These are phyloP conservation scores for Dendrobium officinale DNA, from an alignment of 106 monocot genomes.

Conservation along the genomic window DNA sequence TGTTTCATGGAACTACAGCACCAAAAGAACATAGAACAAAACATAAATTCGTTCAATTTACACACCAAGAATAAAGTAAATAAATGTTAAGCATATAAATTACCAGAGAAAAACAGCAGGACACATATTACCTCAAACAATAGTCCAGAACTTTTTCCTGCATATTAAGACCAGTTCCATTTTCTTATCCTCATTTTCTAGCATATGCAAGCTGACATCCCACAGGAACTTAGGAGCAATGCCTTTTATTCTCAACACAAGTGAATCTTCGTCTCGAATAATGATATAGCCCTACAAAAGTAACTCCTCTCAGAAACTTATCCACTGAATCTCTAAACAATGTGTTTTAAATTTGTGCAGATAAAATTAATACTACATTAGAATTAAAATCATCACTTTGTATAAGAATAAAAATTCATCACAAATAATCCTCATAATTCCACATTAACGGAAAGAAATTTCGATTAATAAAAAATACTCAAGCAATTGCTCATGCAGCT, in stretches of 20 bases:
- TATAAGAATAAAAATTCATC: background rate
- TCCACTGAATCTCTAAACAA: background rate
- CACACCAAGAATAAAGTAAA: background rate
- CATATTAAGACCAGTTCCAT: slow-evolving; percentile 60
- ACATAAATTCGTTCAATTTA: background rate
- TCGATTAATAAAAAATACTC: background rate
- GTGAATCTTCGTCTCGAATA: slow-evolving; percentile 59
- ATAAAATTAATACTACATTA: background rate
- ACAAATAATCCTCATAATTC: background rate
- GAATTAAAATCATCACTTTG: background rate
- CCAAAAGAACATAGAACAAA: background rate
- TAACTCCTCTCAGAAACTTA: background rate
- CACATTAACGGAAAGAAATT: background rate
- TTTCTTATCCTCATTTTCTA: slow-evolving; percentile 68
- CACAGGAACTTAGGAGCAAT: slow-evolving; percentile 82
- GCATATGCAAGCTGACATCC: slow-evolving; percentile 47
- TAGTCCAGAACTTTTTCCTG: slow-evolving; percentile 93
- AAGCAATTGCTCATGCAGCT: background rate
- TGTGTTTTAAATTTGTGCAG: background rate
- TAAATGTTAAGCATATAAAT: background rate
- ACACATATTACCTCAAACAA: slow-evolving; percentile 42
- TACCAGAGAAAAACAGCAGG: background rate
- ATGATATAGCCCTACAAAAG: slow-evolving; percentile 74
- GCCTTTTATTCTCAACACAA: slow-evolving; percentile 47
- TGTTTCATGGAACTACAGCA: background rate